These are phyloP conservation scores for Pythium myriotylum DNA, from an alignment of 352 stramenopile genomes.

Conservation along the genomic window DNA sequence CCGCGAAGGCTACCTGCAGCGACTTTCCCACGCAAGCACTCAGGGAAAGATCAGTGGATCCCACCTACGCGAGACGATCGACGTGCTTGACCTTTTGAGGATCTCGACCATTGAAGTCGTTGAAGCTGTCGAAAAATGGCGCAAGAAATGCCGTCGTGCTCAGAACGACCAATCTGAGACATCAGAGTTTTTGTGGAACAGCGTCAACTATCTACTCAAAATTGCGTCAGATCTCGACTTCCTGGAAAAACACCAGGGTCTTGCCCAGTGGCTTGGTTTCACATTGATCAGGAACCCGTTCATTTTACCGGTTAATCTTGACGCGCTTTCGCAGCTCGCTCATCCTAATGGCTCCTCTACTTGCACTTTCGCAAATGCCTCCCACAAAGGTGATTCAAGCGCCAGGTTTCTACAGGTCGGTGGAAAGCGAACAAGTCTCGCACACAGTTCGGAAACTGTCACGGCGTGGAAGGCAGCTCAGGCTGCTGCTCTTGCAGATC, in stretches of 20 bases:
- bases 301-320: constrained; percentile 79
- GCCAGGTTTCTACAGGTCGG: constrained; percentile 65
- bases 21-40: constrained; percentile 53
- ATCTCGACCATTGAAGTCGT: constrained; percentile 88
- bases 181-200: constrained; percentile 84
- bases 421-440: constrained; percentile 42
- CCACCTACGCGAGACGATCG: constrained; percentile 70
- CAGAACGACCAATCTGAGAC: constrained; percentile 14
- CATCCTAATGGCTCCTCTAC: background rate
- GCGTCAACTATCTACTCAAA: constrained; percentile 92
- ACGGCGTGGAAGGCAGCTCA: constrained; percentile 21
- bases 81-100: constrained; percentile 88
- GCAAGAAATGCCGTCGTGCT: constrained; percentile 38
- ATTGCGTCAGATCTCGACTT: constrained; percentile 91
- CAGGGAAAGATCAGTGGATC: constrained; percentile 45
- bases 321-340: constrained; percentile 44
- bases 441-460: constrained; percentile 13
- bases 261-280: constrained; percentile 89
- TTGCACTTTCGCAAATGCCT: background rate
- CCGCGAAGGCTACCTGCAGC: constrained; percentile 87
- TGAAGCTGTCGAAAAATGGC: constrained; percentile 81
- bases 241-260: constrained; percentile 68
- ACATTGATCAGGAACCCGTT: constrained; percentile 88
- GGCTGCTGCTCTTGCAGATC: constrained; percentile 47
- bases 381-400: constrained; percentile 17